phyloP scores from a whole-genome alignment of 805 yeast genomes.

The Maudiozyma saulgeensis region DNA sequence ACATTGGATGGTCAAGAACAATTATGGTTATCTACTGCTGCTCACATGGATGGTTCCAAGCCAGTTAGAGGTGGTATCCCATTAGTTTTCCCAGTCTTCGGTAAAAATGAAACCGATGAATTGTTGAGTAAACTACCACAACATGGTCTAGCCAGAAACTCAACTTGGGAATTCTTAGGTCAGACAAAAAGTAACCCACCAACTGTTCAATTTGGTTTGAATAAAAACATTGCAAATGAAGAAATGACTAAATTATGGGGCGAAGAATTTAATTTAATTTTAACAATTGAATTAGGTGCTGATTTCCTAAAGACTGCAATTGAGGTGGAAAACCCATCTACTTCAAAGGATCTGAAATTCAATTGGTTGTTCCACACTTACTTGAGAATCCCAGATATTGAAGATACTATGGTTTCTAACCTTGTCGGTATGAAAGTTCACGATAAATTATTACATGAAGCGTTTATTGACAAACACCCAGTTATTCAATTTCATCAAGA shows the following conservation, averaged over 20 bases:
- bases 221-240: slow-evolving; percentile 69
- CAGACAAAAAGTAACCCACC: slow-evolving; percentile 62
- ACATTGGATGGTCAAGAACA: slow-evolving; percentile 60
- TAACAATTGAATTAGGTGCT: slow-evolving; percentile 52
- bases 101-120: slow-evolving; percentile 55
- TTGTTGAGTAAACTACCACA: slow-evolving; percentile 67
- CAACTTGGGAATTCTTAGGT: slow-evolving; percentile 90
- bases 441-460: slow-evolving; percentile 63
- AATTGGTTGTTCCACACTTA: slow-evolving; percentile 95
- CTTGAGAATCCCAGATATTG: slow-evolving; percentile 64
- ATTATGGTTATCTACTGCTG: slow-evolving; percentile 70
- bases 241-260: slow-evolving; percentile 56
- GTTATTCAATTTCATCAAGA: slow-evolving; percentile 66
- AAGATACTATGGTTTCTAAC: slow-evolving; percentile 68
- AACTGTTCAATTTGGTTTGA: slow-evolving; percentile 81
- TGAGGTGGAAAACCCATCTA: slow-evolving; percentile 66
- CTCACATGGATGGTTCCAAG: slow-evolving; percentile 81
- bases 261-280: slow-evolving; percentile 66
- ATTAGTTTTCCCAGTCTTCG: slow-evolving; percentile 88
- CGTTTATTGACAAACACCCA: slow-evolving; percentile 65
- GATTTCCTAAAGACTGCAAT: slow-evolving; percentile 57
- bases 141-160: slow-evolving; percentile 91
- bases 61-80: slow-evolving; percentile 98
- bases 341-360: slow-evolving; percentile 54
- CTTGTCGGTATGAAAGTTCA: slow-evolving; percentile 60